These are phyloP conservation scores for Fusarium sp. DNA, from an alignment of 2,329 filamentous ascomycete species.

Conservation along the genomic window DNA sequence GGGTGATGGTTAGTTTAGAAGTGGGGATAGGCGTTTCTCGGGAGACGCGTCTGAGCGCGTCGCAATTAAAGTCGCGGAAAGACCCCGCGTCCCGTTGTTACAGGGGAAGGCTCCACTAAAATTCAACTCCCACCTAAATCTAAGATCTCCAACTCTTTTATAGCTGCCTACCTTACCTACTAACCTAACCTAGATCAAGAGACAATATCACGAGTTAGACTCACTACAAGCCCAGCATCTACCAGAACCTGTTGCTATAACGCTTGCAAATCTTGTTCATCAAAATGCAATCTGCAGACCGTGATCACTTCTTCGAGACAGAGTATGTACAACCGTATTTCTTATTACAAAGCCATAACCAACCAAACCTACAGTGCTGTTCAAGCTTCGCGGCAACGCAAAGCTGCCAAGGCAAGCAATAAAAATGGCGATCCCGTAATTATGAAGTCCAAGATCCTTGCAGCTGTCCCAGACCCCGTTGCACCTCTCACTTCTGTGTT, in stretches of 20 bases:
- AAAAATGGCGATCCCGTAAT: slow-evolving; percentile 82
- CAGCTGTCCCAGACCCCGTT: slow-evolving; percentile 73
- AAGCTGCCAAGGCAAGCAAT: slow-evolving; percentile 77
- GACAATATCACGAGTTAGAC: not conserved
- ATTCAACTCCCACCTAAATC: slow-evolving; percentile 3
- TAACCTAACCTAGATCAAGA: slow-evolving; percentile 20
- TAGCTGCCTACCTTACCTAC: slow-evolving; percentile 17
- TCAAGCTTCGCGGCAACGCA: slow-evolving; percentile 63
- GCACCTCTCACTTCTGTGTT: slow-evolving; percentile 69
- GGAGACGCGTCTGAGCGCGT: slow-evolving; percentile 55
- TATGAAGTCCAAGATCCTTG: slow-evolving; percentile 87
- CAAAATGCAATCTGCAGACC: slow-evolving; percentile 74
- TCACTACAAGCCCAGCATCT: not conserved
- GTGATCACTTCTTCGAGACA: slow-evolving; percentile 91
- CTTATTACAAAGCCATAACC: not conserved
- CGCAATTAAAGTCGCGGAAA: slow-evolving; percentile 48
- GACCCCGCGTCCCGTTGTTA: slow-evolving; percentile 41
- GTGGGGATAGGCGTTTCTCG: slow-evolving; percentile 25
- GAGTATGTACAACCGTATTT: slow-evolving; percentile 66
- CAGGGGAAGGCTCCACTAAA: slow-evolving; percentile 31
- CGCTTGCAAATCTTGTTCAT: not conserved
- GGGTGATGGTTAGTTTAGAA: slow-evolving; percentile 10
- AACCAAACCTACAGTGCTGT: slow-evolving; percentile 53
- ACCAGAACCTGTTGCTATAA: not conserved
- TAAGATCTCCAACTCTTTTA: slow-evolving; percentile 13